Percentiles rank a stretch among this genome's conserved stretches.
These are phyloP conservation scores for Aquilaria yunnanensis DNA, from an alignment of 345 rosid genomes.

Conservation along the genomic window DNA sequence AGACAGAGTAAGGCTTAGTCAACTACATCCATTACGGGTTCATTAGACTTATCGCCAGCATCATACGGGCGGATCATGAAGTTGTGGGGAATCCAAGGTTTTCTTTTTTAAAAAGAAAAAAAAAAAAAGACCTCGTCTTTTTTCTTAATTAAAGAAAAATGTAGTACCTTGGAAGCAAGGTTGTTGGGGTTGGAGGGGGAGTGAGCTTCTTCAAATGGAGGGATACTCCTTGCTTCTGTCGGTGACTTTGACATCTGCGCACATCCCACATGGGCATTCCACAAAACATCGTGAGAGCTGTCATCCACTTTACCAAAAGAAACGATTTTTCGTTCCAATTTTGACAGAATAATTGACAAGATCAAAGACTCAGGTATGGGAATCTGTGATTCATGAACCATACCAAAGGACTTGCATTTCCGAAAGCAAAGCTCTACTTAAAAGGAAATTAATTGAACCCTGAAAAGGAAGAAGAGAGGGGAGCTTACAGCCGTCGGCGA, in stretches of 20 bases:
- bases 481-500: constrained; percentile 26
- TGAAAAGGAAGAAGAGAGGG: constrained; percentile 1
- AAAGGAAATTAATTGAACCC: too few relatives aligned
- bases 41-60: background rate
- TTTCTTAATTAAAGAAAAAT: background rate
- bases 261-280: background rate
- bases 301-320: constrained; percentile 2
- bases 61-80: background rate
- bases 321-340: background rate
- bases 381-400: too few relatives aligned
- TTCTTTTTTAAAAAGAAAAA: background rate
- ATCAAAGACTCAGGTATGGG: too few relatives aligned
- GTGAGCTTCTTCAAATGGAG: constrained; percentile 28
- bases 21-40: background rate
- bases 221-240: constrained; percentile 21
- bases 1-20: background rate
- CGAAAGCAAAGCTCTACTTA: background rate
- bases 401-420: background rate
- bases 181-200: constrained; percentile 19
- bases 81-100: background rate
- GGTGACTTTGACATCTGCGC: constrained; percentile 41
- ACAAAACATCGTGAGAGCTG: constrained; percentile 9
- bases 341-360: too few relatives aligned
- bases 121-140: background rate
- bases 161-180: constrained; percentile 38